phyloP scores from a whole-genome alignment of 306 rosid species.

The Rosa chinensis region DNA sequence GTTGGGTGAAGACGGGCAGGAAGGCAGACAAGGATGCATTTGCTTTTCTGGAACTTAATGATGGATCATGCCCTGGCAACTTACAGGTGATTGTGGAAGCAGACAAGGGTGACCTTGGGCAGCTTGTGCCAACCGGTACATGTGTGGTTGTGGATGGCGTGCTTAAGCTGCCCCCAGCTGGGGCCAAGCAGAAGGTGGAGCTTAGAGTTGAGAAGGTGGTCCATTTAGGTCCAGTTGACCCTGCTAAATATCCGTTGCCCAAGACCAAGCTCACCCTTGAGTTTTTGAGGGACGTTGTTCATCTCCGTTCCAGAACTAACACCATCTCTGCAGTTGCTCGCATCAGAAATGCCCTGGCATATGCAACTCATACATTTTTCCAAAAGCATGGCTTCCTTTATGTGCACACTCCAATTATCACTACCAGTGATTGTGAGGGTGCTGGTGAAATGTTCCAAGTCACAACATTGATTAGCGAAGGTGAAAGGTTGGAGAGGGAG shows the following conservation, averaged over 20 bases:
- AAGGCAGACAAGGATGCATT: conserved; percentile 95
- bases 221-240: conserved; percentile 86
- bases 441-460: conserved; percentile 99
- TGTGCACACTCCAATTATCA: conserved; percentile 90
- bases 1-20: conserved; percentile 96
- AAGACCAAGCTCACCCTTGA: conserved; percentile 78
- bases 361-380: conserved; percentile 85
- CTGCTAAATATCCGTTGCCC: conserved; percentile 83
- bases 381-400: conserved; percentile 72
- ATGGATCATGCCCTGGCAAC: conserved; percentile 79
- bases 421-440: conserved; percentile 99
- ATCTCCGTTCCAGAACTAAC: conserved; percentile 88
- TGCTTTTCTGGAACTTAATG: conserved; percentile 86
- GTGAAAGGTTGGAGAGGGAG: conserved; percentile 83
- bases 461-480: conserved; percentile 78
- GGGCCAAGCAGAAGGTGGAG: conserved; percentile 80
- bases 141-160: conserved; percentile 72
- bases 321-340: conserved; percentile 90
- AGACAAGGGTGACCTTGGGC: conserved; percentile 62
- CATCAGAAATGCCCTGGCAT: conserved; percentile 82
- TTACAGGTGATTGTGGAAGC: conserved; percentile 85
- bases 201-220: conserved; percentile 69
- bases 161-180: conserved; percentile 79
- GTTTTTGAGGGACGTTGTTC: conserved; percentile 72
- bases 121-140: conserved; percentile 81